Conservation (phyloP, 495 filamentous ascomycete species). For the Entonaema liquescens region DNA sequence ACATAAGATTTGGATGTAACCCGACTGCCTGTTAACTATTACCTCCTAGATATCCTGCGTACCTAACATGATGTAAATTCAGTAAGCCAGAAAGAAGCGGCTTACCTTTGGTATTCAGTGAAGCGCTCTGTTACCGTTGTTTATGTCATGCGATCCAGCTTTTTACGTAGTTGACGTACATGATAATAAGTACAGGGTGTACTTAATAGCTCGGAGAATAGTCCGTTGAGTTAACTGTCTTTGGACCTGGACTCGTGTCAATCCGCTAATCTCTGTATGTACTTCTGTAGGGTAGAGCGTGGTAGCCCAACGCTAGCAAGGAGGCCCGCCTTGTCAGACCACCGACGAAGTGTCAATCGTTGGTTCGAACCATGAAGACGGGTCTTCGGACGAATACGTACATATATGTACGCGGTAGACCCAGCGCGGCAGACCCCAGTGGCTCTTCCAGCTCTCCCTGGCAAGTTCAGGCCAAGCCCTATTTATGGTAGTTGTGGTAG, state of each 20-base stretch:
- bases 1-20: constrained; percentile 28
- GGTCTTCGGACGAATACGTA: constrained; percentile 15
- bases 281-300: constrained; percentile 4
- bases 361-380: constrained; percentile 30
- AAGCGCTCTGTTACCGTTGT: not conserved
- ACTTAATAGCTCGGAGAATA: constrained; percentile 37
- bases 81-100: constrained; percentile 6
- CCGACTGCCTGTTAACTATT: too few species aligned
- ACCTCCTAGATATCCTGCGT: too few species aligned
- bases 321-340: constrained; percentile 28
- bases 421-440: not conserved
- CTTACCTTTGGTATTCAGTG: constrained; percentile 6
- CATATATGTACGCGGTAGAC: not conserved
- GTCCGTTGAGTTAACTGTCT: constrained; percentile 20
- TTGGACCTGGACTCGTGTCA: constrained; percentile 10
- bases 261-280: constrained; percentile 1
- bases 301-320: constrained; percentile 34
- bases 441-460: constrained; percentile 11
- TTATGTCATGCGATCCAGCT: constrained; percentile 21
- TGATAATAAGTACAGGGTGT: constrained; percentile 18
- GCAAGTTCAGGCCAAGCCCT: constrained; percentile 4
- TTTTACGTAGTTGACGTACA: constrained; percentile 32
- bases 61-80: not conserved
- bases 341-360: constrained; percentile 23
- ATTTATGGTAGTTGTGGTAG: constrained; percentile 9